A percentile compares a stretch with the other conserved stretches of the same genome.
Conservation (phyloP, 2,329 filamentous ascomycete species). For the Penicillium palitans region DNA sequence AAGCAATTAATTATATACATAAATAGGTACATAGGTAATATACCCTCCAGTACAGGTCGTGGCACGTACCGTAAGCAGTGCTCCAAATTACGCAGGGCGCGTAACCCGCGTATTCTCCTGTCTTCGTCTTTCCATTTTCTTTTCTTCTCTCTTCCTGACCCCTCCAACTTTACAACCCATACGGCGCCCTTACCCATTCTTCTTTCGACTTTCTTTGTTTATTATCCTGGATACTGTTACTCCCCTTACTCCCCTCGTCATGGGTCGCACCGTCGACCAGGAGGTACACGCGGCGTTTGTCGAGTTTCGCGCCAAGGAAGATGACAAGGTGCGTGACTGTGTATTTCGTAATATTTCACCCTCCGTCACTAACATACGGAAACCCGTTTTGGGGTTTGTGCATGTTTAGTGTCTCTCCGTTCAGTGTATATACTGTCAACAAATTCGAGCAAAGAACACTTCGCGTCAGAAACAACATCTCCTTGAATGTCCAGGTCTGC, state of each 20-base stretch:
- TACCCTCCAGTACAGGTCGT: neutral
- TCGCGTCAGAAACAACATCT: conserved; percentile 54
- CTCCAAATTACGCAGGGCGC: conserved; percentile 25
- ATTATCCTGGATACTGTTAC: conserved; percentile 12
- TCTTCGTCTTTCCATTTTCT: conserved; percentile 28
- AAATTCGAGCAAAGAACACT: conserved; percentile 55
- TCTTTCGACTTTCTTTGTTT: neutral
- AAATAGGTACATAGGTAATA: neutral
- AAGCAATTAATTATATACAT: neutral
- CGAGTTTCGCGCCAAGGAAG: conserved; percentile 56
- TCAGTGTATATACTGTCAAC: conserved; percentile 56
- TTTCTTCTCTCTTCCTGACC: conserved; percentile 17
- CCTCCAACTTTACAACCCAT: conserved; percentile 16
- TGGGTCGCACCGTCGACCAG: conserved; percentile 55
- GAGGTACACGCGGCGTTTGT: conserved; percentile 55
- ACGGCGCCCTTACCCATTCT: conserved; percentile 19
- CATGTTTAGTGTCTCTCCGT: conserved; percentile 50
- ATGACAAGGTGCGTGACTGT: conserved; percentile 49
- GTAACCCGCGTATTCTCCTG: conserved; percentile 25
- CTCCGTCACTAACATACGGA: conserved; percentile 38
- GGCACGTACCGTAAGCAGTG: conserved; percentile 16
- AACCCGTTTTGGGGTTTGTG: conserved; percentile 23
- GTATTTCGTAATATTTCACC: conserved; percentile 47
- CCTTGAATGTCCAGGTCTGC: conserved; percentile 51
- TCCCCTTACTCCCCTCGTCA: conserved; percentile 34